Percentiles rank a stretch among this genome's conserved stretches.
These are phyloP conservation scores for Nothophaeocryptopus gaeumannii DNA, from an alignment of 2,329 filamentous ascomycete genomes.

Conservation along the genomic window DNA sequence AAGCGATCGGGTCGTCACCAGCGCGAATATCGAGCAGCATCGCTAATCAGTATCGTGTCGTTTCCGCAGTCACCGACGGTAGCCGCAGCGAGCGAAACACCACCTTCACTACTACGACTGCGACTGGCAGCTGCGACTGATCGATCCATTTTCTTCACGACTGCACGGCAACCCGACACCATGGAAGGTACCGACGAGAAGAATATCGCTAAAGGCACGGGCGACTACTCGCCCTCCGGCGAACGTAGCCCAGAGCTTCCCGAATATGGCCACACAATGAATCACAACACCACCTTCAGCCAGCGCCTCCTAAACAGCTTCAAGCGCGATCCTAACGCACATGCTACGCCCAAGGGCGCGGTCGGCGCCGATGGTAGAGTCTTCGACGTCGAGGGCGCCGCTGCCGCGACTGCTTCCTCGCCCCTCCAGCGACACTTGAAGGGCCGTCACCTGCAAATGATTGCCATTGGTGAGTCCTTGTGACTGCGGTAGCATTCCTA, in stretches of 20 bases:
- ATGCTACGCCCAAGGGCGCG: conserved; percentile 45
- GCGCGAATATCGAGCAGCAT: too few relatives aligned
- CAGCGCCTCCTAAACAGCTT: conserved; percentile 59
- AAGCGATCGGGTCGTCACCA: too few relatives aligned
- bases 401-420: conserved; percentile 65
- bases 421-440: conserved; percentile 73
- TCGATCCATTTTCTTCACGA: neutral
- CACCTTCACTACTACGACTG: too few relatives aligned
- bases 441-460: conserved; percentile 90
- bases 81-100: too few relatives aligned
- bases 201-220: conserved; percentile 14
- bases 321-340: conserved; percentile 59
- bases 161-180: neutral
- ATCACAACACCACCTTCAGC: conserved; percentile 22
- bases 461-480: conserved; percentile 62
- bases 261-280: conserved; percentile 27
- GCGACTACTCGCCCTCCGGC: conserved; percentile 16
- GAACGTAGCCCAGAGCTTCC: conserved; percentile 17
- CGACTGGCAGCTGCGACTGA: neutral
- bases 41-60: too few relatives aligned
- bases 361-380: conserved; percentile 54
- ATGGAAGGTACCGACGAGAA: conserved; percentile 22
- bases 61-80: too few relatives aligned
- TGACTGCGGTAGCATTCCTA: too few relatives aligned
- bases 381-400: conserved; percentile 63